Evolutionary conservation across 768 basidiomycete genomes (phyloP).

Genomic region (Serendipita sp.): DNA sequence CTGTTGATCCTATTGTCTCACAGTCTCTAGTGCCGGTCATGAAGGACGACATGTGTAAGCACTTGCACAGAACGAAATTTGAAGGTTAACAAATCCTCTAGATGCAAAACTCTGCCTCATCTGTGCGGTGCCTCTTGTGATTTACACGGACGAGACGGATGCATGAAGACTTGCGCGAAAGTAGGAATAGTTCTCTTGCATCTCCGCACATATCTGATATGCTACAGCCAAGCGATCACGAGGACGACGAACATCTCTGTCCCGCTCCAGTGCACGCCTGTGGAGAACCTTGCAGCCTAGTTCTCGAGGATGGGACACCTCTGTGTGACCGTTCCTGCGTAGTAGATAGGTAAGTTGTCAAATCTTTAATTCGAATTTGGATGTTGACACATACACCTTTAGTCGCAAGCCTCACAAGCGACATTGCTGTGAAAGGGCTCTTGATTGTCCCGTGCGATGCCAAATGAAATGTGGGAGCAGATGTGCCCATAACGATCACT

Average conservation of each 20-base stretch:
- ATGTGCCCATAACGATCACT: conserved; percentile 33
- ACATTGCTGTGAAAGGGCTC: conserved; percentile 36
- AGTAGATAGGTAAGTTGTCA: neutral
- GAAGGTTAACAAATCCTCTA: conserved; percentile 15
- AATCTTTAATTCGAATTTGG: neutral
- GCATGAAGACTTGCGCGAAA: conserved; percentile 36
- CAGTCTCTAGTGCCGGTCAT: conserved; percentile 35
- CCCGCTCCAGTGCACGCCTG: conserved; percentile 39
- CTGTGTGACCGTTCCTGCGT: neutral
- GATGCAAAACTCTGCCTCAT: conserved; percentile 36
- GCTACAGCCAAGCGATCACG: conserved; percentile 32
- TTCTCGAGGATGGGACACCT: neutral
- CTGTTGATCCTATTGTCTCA: too few species aligned
- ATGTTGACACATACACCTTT: neutral
- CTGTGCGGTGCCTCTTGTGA: conserved; percentile 39
- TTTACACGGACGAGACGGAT: conserved; percentile 33
- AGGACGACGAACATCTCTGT: conserved; percentile 36
- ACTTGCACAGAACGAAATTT: neutral
- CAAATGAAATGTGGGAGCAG: conserved; percentile 40
- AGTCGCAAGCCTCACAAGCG: conserved; percentile 31
- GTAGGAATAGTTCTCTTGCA: conserved; percentile 18
- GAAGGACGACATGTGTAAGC: conserved; percentile 38
- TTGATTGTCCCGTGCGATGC: conserved; percentile 36
- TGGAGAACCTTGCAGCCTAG: conserved; percentile 23
- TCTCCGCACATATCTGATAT: neutral